Percentiles rank a stretch among this genome's conserved stretches.
Evolutionary conservation across 768 basidiomycete genomes (phyloP).

Genomic region (Tricholoma sp.): DNA sequence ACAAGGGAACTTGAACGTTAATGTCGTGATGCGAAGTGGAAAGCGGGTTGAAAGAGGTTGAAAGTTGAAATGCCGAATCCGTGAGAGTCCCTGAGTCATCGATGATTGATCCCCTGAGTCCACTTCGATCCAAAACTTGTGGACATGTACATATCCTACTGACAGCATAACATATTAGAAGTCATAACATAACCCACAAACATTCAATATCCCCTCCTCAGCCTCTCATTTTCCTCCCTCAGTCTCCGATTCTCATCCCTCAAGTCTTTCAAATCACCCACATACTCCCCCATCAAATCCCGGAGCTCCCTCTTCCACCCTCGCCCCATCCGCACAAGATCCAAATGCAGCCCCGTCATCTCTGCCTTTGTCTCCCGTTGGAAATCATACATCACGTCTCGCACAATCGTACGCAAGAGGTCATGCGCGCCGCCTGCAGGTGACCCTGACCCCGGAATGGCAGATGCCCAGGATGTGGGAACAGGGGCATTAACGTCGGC

Average conservation of each 20-base stretch:
- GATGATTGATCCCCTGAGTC: too few relatives aligned
- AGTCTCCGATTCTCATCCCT: slow-evolving; percentile 64
- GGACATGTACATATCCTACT: neutral
- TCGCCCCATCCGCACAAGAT: slow-evolving; percentile 65
- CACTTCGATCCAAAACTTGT: too few relatives aligned
- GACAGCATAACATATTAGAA: neutral
- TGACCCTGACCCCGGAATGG: slow-evolving; percentile 23
- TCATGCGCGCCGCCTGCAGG: slow-evolving; percentile 43
- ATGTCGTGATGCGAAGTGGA: too few relatives aligned
- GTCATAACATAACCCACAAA: neutral
- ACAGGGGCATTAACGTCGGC: slow-evolving; percentile 12
- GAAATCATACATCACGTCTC: slow-evolving; percentile 70
- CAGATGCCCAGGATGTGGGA: slow-evolving; percentile 34
- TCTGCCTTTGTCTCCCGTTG: slow-evolving; percentile 66
- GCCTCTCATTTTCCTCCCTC: slow-evolving; percentile 60
- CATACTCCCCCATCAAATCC: slow-evolving; percentile 56
- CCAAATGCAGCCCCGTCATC: slow-evolving; percentile 71
- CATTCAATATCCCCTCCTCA: slow-evolving; percentile 34
- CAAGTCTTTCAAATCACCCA: slow-evolving; percentile 51
- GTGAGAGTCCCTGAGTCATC: too few relatives aligned
- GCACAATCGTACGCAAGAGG: slow-evolving; percentile 57
- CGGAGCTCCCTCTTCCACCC: slow-evolving; percentile 64
- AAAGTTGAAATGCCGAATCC: too few relatives aligned
- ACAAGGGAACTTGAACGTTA: too few relatives aligned
- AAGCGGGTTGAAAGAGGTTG: too few relatives aligned